Evolutionary conservation across 176 grass and related monocot species (phyloP).

Genomic region (Rhynchospora breviuscula): DNA sequence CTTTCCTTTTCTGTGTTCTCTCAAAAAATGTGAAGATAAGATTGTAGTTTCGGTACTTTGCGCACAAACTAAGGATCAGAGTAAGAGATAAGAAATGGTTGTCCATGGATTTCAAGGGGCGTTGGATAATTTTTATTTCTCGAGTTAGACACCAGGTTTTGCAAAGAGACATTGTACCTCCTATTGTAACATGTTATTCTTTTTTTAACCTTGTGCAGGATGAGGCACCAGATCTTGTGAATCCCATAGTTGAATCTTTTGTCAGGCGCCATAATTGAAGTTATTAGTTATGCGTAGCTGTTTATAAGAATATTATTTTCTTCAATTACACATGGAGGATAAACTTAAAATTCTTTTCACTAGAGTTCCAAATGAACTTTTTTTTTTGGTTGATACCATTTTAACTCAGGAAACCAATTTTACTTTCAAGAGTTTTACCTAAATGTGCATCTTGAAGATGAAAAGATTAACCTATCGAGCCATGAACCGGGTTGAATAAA

Average conservation of each 20-base stretch:
- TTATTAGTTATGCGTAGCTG: neutral
- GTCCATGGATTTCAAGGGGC: neutral
- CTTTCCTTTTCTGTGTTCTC: neutral
- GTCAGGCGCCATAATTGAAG: constrained; percentile 49
- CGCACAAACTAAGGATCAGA: neutral
- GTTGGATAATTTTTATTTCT: neutral
- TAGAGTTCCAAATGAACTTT: neutral
- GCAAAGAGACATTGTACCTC: neutral
- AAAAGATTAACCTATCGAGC: no score
- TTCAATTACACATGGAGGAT: neutral
- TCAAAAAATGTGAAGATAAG: neutral
- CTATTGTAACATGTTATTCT: constrained; percentile 8
- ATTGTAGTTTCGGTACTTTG: neutral
- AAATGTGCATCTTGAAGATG: no score
- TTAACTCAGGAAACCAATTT: neutral
- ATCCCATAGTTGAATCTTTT: constrained; percentile 73
- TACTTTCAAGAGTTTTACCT: neutral
- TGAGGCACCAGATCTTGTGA: constrained; percentile 86
- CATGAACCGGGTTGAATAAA: no score
- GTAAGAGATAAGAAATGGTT: neutral
- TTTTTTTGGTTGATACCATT: neutral
- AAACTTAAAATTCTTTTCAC: neutral
- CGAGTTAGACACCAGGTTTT: neutral
- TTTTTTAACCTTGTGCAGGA: constrained; percentile 42
- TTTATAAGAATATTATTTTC: neutral